A percentile compares a stretch with the other conserved stretches of the same genome.
Evolutionary conservation across 805 yeast species (phyloP).

Genomic region (Yamadazyma paraphyllophila): DNA sequence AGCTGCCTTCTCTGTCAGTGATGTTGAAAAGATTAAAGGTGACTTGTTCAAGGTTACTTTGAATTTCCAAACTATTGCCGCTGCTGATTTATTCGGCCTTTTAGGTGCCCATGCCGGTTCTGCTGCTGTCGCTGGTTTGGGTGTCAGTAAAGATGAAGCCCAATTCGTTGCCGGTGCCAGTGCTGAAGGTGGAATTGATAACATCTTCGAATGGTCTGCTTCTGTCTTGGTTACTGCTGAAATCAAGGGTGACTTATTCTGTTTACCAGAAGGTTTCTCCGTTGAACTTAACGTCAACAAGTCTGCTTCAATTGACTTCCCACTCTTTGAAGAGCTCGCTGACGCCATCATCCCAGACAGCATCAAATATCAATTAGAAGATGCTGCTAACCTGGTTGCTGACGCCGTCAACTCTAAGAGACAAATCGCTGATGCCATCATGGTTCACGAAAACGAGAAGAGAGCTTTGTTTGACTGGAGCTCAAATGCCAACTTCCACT

Average conservation of each 20-base stretch:
- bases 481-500: slow-evolving; percentile 7
- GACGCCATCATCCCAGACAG: slow-evolving; percentile 10
- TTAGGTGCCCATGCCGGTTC: slow-evolving; percentile 20
- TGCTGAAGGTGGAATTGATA: slow-evolving; percentile 14
- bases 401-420: slow-evolving; percentile 4
- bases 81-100: slow-evolving; percentile 12
- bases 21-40: slow-evolving; percentile 21
- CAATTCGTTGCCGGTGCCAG: slow-evolving; percentile 14
- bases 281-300: slow-evolving; percentile 14
- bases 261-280: slow-evolving; percentile 25
- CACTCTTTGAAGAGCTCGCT: slow-evolving; percentile 6
- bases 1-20: slow-evolving; percentile 26
- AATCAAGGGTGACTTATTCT: slow-evolving; percentile 17
- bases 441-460: slow-evolving; percentile 6
- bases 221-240: slow-evolving; percentile 22
- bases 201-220: slow-evolving; percentile 25
- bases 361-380: slow-evolving; percentile 10
- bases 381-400: slow-evolving; percentile 4
- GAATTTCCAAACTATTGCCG: slow-evolving; percentile 20
- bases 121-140: slow-evolving; percentile 21
- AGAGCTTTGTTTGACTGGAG: slow-evolving; percentile 12
- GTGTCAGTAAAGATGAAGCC: slow-evolving; percentile 10
- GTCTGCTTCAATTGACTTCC: slow-evolving; percentile 8
- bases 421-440: slow-evolving; percentile 8
- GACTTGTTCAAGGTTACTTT: slow-evolving; percentile 22